Evolutionary conservation across 2,329 filamentous ascomycete genomes (phyloP).

Genomic region (Myotisia sp.): DNA sequence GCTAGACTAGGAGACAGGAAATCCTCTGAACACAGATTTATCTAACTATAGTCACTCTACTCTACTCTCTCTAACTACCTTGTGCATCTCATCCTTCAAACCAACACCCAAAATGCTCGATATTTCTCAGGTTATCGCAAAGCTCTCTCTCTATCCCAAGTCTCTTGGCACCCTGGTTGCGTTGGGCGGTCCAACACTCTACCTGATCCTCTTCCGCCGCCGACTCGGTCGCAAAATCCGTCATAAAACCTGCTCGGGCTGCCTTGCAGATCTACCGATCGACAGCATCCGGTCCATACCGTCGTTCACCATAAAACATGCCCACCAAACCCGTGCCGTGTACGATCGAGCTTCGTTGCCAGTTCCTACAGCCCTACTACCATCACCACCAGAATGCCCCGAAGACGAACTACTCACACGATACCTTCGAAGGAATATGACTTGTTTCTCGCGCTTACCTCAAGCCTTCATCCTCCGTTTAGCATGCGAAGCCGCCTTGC

Average conservation of each 20-base stretch:
- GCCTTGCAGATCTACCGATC: slow-evolving; percentile 10
- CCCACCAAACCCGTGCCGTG: slow-evolving; percentile 13
- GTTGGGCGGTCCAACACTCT: slow-evolving; percentile 13
- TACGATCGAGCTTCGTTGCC: slow-evolving; percentile 16
- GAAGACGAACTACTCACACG: slow-evolving; percentile 16
- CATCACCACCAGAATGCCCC: slow-evolving; percentile 12
- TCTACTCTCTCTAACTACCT: no score
- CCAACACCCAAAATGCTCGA: background rate
- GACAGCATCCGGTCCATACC: slow-evolving; percentile 17
- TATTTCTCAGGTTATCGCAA: background rate
- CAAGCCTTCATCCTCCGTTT: slow-evolving; percentile 19
- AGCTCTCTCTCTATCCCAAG: background rate
- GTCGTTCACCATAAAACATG: slow-evolving; percentile 8
- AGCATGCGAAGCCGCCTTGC: slow-evolving; percentile 10
- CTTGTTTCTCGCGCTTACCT: slow-evolving; percentile 20
- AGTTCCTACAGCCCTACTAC: slow-evolving; percentile 11
- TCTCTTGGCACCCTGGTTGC: slow-evolving; percentile 6
- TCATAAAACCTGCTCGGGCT: slow-evolving; percentile 13
- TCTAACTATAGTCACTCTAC: no score
- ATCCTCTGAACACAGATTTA: no score
- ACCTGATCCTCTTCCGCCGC: slow-evolving; percentile 16
- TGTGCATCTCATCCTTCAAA: no score
- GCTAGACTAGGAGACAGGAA: no score
- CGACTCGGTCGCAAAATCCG: slow-evolving; percentile 16
- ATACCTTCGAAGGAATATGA: slow-evolving; percentile 24